These are phyloP conservation scores for Smittium culicis DNA, from an alignment of 371 early-diverging fungal species.

Conservation along the genomic window DNA sequence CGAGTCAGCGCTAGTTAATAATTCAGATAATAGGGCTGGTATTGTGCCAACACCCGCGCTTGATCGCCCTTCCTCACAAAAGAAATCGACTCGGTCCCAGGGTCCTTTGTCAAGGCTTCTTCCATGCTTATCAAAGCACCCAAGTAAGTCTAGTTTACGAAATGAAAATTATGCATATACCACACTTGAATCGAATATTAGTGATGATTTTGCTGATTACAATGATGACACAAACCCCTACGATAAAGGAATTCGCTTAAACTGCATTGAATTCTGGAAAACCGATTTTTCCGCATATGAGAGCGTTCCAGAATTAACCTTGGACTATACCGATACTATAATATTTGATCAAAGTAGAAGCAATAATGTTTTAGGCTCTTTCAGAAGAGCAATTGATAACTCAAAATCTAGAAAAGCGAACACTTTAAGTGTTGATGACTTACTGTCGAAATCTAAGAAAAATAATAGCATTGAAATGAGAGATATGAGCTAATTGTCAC, in stretches of 20 bases:
- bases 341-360: not conserved
- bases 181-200: not conserved
- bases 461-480: no score
- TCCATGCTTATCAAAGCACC: conserved; percentile 2
- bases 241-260: not conserved
- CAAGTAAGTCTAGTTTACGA: not conserved
- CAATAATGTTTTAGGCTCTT: not conserved
- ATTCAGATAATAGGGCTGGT: no score
- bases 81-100: not conserved
- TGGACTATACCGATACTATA: not conserved
- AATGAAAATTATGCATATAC: not conserved
- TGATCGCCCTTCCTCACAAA: not conserved
- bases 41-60: no score
- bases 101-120: not conserved
- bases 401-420: no score
- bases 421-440: no score
- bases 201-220: no score
- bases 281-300: not conserved
- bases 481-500: no score
- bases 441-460: no score
- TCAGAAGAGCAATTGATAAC: not conserved
- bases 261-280: not conserved
- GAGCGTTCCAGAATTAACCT: not conserved
- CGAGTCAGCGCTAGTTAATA: no score
- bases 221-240: not conserved